These are phyloP conservation scores for Gracilariopsis chorda DNA, from an alignment of 23 red algal species.

Conservation along the genomic window DNA sequence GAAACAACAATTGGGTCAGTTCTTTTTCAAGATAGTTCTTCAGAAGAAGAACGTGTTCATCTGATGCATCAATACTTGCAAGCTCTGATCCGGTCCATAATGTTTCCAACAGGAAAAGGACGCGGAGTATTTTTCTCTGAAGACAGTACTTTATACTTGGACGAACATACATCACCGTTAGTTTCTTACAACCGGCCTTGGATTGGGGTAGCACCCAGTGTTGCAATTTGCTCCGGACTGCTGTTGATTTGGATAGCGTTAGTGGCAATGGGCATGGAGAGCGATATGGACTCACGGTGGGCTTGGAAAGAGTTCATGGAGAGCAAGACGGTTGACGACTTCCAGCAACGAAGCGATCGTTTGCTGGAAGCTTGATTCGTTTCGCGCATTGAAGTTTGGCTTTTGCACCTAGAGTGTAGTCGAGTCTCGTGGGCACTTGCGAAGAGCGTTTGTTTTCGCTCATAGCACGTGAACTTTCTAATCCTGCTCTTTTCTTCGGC, in stretches of 20 bases:
- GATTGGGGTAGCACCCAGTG: background rate
- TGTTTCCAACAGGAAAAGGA: background rate
- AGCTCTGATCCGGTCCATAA: background rate
- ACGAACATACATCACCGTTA: background rate
- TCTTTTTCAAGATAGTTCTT: no score
- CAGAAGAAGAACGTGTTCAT: no score
- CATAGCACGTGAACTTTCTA: no score
- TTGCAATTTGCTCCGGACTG: background rate
- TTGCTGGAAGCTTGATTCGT: no score
- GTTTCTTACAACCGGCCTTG: background rate
- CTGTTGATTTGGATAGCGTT: background rate
- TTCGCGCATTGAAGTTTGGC: no score
- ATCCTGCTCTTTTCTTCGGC: no score
- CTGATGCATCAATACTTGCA: no score
- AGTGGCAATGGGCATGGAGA: background rate
- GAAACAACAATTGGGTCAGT: background rate
- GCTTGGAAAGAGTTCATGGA: conserved; percentile 16
- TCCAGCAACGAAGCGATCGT: background rate
- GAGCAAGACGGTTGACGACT: background rate
- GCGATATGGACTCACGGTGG: background rate
- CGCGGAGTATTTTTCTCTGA: background rate
- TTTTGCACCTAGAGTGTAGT: no score
- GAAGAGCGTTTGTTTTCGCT: no score
- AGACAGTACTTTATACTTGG: background rate
- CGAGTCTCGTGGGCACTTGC: no score